Evolutionary conservation across 2,329 filamentous ascomycete genomes (phyloP), one percentile per base, ranked within the genome.

Genomic region (Colletotrichum salicis): DNA sequence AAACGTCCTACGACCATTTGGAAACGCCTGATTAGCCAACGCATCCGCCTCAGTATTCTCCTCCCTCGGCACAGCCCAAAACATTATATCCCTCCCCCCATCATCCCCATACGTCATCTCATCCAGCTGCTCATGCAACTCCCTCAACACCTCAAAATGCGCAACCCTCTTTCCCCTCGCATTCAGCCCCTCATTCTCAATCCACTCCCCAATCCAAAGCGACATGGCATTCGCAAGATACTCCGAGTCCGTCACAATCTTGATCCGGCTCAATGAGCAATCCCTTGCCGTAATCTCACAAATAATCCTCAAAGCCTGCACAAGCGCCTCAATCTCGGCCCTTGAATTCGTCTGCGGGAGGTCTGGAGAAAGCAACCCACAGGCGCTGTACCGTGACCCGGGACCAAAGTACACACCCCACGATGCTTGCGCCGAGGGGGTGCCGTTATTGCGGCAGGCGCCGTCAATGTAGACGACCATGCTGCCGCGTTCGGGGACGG

Each of bases 401-500:
- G 74, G 74, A 3, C 77, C 78, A 59, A 77, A 77, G 52, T 74
- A 79, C 22, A 77, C 76, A 24, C 71, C 74, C 76, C 76, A 79
- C 12, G 75, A 41, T 0, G 72, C 77, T 7, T 65, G 72, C 5
- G 77, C 77, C 1, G 57, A 57, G 1, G 64, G 73, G 6, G 55
- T 75, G 4, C 77, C 77, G 55, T 72, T 76, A 51, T 64, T 55
- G 13, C 74, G 76, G 60, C 75, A 77, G n/a, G 74, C 75, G 19
- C 78, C 76, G 64, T 74, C 71, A 31, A 77, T 77, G 45, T 63
- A 64, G n/a, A 79, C 65, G 5, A 78, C 76, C 2, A 77, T 31
- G 4, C 69, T 74, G 2, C 45, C 61, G 3, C 2, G 15, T 41
- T 70, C 67, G 12, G 35, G n/a, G 1, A 29, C 13, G 54, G 65